phyloP scores from a whole-genome alignment of 768 basidiomycete species.

The Imleria badia region DNA sequence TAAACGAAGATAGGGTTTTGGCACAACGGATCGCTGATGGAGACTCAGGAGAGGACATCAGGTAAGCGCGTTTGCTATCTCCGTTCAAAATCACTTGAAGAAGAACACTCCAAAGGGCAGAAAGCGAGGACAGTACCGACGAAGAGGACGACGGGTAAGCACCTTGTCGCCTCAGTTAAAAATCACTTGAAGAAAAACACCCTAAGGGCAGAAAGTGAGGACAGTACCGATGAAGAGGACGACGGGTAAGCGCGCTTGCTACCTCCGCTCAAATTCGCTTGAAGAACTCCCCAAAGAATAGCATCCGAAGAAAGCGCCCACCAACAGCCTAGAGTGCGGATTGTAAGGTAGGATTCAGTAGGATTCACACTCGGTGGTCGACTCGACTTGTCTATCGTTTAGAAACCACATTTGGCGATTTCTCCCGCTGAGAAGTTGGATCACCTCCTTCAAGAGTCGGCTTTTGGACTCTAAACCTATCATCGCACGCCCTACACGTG shows the following conservation, averaged over 20 bases:
- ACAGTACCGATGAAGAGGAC: neutral
- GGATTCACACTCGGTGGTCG: neutral
- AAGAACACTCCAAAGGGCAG: neutral
- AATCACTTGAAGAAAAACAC: neutral
- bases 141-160: neutral
- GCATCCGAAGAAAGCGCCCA: neutral
- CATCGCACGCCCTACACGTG: neutral
- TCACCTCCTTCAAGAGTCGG: conserved; percentile 12
- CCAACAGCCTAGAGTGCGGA: neutral
- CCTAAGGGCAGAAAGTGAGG: neutral
- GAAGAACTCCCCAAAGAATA: neutral
- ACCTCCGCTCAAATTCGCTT: neutral
- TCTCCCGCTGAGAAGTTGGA: conserved; percentile 16
- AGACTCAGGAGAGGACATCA: neutral
- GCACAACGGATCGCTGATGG: conserved; percentile 19
- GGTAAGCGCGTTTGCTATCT: neutral
- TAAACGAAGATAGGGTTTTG: conserved; percentile 23
- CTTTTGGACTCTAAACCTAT: neutral
- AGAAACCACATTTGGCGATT: neutral
- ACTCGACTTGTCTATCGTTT: neutral
- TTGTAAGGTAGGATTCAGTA: neutral
- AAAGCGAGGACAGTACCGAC: neutral
- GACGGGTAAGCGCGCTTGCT: neutral
- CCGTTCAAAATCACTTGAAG: neutral
- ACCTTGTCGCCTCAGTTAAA: neutral